These are phyloP conservation scores for Epichloe typhina DNA, from an alignment of 2,329 filamentous ascomycete genomes.

Conservation along the genomic window DNA sequence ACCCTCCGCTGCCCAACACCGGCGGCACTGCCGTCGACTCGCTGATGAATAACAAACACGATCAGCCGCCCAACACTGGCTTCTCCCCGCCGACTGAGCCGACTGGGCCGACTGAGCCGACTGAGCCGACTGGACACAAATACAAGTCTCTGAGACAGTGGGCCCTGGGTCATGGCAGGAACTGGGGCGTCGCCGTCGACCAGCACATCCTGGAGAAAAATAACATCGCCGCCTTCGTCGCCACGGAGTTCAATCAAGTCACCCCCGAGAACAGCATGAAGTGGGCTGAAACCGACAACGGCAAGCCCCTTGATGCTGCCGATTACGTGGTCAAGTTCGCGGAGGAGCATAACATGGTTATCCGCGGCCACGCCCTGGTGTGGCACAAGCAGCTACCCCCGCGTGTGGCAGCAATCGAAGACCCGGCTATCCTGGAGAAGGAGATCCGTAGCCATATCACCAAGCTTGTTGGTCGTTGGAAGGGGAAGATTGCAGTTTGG, in stretches of 20 bases:
- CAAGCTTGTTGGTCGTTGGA: neutral
- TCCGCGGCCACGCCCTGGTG: neutral
- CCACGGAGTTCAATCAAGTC: constrained; percentile 40
- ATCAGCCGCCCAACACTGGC: too few species aligned
- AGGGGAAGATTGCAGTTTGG: neutral
- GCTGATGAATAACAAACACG: neutral
- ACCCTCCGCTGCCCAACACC: too few species aligned
- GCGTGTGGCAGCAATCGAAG: neutral
- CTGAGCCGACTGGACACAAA: too few species aligned
- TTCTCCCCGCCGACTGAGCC: too few species aligned
- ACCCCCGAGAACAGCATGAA: constrained; percentile 61
- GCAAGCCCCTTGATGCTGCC: neutral
- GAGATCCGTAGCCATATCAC: neutral
- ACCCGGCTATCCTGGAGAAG: neutral
- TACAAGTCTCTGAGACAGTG: neutral
- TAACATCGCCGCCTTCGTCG: neutral
- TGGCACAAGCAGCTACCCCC: neutral
- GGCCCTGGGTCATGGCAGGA: neutral
- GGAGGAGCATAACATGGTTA: neutral
- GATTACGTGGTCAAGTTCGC: neutral
- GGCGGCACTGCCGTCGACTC: too few species aligned
- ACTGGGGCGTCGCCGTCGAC: neutral
- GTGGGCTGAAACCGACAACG: constrained; percentile 39
- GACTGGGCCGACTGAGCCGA: too few species aligned
- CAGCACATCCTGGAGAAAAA: rapidly evolving